Evolutionary conservation across 1,284 basidiomycete genomes (phyloP).

Genomic region (Mycosarcoma maydis): DNA sequence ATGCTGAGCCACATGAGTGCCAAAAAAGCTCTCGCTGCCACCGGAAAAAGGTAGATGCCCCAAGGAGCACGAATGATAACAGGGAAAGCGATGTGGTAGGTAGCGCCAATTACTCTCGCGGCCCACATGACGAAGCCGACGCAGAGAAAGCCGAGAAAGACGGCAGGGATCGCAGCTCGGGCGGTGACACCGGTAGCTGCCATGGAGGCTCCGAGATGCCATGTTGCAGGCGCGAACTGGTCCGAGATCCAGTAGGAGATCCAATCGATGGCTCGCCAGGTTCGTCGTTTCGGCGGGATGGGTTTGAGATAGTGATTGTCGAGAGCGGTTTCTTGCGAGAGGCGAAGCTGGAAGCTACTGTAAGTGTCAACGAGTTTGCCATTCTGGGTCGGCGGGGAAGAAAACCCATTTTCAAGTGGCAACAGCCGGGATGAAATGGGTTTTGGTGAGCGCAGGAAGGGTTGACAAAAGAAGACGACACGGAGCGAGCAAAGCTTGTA

Average conservation of each 20-base stretch:
- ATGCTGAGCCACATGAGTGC: conserved; percentile 37
- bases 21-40: conserved; percentile 12
- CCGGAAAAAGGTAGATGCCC: conserved; percentile 25
- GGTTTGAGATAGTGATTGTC: conserved; percentile 32
- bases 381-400: conserved; percentile 1
- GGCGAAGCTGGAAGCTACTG: conserved; percentile 10
- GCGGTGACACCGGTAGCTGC: conserved; percentile 26
- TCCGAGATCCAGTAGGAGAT: conserved; percentile 38
- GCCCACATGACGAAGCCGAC: conserved; percentile 36
- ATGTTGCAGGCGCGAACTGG: conserved; percentile 33
- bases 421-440: no score
- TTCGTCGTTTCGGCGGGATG: conserved; percentile 9
- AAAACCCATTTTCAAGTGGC: not conserved
- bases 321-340: conserved; percentile 30
- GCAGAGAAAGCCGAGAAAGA: conserved; percentile 26
- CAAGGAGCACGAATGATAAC: conserved; percentile 32
- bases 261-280: conserved; percentile 25
- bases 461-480: no score
- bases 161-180: conserved; percentile 20
- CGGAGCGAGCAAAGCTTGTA: no score
- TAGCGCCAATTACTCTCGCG: conserved; percentile 22
- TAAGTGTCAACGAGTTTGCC: not conserved
- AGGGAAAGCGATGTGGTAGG: conserved; percentile 38
- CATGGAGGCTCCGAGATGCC: conserved; percentile 32
- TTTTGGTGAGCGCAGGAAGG: no score